Base-by-base conservation (phyloP, 768 basidiomycete species). In the Suillus bovinus region DNA sequence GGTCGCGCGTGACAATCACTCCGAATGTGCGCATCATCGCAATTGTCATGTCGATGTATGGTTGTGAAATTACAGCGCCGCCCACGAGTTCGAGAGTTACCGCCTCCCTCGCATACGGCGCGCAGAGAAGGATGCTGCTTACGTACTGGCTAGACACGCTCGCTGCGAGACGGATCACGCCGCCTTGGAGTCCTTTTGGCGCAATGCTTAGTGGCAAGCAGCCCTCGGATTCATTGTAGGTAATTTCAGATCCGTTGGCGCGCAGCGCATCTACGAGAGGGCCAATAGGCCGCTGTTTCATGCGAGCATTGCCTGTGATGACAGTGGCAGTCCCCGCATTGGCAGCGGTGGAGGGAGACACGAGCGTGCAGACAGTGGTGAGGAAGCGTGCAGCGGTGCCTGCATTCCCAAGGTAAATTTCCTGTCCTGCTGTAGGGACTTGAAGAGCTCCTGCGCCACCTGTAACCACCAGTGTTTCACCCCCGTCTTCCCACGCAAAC, bases 1-100 rank as follows among this genome's bases (percentile, higher is more conserved):
- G 67, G 67, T 91, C 92, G 53, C 96, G 85, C 20, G 77, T 76
- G 55, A 94, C 96, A 10, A 80, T 68, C 64, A 98, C 80, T 4
- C 95, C 96, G 72, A 99, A 99, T 9, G 90, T 86, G 64, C 82
- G 82, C 97, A 99, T 99, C 90, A 99, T 97, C 10, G 94, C 88
- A 67, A 97, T 90, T 10, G 97, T 99, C 97, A 99, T 98, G 78
- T 99, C 96, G 75, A 99, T 99, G 79, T 99, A 99, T 0, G 95
- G 95, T 77, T 99, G 96, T 6, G 94, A 97, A 72, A 99, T 98
- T 71, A 99, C 97, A 63, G 92, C 88, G 0, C 94, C 96, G 13
- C 96, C 97, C 0, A 86, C 90, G 64, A 99, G 84, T 76, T 97
- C 91, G 58, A 99, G 87, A 3, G 87, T 88, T 63, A 97, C 85